Evolutionary conservation across 192 early-diverging fungal genomes (phyloP).

Genomic region (Backusella circina): DNA sequence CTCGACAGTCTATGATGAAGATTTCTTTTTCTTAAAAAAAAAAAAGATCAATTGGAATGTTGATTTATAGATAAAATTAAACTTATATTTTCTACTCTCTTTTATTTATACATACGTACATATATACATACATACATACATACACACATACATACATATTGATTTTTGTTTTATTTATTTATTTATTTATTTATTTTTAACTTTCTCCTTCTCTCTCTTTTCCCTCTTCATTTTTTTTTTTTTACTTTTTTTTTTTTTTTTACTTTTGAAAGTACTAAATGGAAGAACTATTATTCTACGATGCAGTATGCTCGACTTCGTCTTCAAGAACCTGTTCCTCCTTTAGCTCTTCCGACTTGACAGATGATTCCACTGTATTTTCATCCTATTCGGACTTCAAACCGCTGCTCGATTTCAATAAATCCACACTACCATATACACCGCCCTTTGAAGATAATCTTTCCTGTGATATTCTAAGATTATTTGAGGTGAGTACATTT

Average conservation of each 20-base stretch:
- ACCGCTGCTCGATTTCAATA: not conserved
- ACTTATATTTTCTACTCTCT: not conserved
- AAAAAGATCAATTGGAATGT: not conserved
- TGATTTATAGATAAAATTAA: not conserved
- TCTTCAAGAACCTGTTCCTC: not conserved
- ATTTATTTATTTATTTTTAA: too few relatives aligned
- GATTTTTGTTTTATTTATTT: not conserved
- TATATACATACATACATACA: too few relatives aligned
- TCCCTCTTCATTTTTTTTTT: not conserved
- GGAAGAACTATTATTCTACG: not conserved
- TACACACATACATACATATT: not conserved
- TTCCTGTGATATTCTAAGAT: not conserved
- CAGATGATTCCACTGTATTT: not conserved
- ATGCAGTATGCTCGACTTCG: not conserved
- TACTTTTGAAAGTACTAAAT: not conserved
- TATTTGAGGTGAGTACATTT: not conserved
- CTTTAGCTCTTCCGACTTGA: not conserved
- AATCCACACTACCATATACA: not conserved
- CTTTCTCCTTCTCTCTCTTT: not conserved
- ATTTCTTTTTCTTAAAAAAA: not conserved
- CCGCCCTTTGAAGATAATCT: not conserved
- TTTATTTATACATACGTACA: not conserved
- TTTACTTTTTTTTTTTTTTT: not conserved
- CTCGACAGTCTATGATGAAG: not conserved
- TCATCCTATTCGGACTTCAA: not conserved